Percentiles rank a stretch among this genome's conserved stretches.
Evolutionary conservation across 139 green algal genomes (phyloP).

Genomic region (Astrephomene gubernaculifera): DNA sequence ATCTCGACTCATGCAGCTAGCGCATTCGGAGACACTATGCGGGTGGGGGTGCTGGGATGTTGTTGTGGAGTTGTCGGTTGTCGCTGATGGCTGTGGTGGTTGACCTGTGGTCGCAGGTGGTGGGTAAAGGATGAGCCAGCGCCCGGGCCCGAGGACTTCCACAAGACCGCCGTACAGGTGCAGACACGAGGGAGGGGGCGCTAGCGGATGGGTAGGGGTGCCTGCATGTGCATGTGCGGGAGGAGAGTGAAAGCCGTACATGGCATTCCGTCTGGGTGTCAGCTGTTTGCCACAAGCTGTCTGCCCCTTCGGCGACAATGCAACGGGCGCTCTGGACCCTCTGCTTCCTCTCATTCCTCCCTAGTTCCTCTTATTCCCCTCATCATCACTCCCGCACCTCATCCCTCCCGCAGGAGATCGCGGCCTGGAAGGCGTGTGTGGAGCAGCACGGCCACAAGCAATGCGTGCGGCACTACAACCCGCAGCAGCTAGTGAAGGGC

Average conservation of each 20-base stretch:
- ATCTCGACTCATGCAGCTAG: too few species aligned
- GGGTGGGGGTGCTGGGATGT: not conserved
- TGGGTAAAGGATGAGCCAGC: constrained; percentile 58
- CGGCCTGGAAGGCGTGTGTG: constrained; percentile 48
- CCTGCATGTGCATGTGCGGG: too few species aligned
- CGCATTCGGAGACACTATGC: too few species aligned
- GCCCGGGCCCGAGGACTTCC: constrained; percentile 56
- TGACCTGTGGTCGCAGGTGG: constrained; percentile 47
- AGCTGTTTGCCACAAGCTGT: not conserved
- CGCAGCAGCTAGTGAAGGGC: constrained; percentile 77
- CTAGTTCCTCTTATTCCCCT: not conserved
- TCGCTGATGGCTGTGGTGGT: not conserved
- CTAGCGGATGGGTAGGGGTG: not conserved
- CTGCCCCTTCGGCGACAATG: not conserved
- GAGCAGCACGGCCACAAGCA: constrained; percentile 11
- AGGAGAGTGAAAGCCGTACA: not conserved
- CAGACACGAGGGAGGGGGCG: not conserved
- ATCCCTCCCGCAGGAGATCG: constrained; percentile 48
- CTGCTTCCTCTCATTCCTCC: not conserved
- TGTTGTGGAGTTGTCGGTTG: too few species aligned
- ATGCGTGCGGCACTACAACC: constrained; percentile 65
- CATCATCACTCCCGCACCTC: not conserved
- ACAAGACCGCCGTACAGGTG: constrained; percentile 32
- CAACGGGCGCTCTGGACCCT: not conserved
- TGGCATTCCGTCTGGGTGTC: not conserved